Percentiles rank a stretch among this genome's conserved stretches.
Conservation (phyloP, 768 basidiomycete species). For the Inosperma sp. region DNA sequence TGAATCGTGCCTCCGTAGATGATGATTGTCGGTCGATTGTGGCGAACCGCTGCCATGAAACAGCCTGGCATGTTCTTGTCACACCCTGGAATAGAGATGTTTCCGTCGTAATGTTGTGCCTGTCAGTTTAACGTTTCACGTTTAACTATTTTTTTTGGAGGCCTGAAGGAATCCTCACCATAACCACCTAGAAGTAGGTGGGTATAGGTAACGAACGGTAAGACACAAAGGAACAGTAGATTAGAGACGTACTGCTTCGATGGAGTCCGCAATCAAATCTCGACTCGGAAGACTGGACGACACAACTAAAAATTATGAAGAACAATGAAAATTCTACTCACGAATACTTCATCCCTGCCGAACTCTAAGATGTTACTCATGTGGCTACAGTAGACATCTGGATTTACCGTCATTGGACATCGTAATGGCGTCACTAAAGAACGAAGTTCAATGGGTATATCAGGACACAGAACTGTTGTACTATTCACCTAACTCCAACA, state of each 20-base stretch:
- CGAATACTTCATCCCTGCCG: slow-evolving; percentile 82
- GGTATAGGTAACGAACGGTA: background rate
- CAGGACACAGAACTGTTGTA: background rate
- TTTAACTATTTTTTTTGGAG: background rate
- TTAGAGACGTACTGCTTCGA: too few species aligned
- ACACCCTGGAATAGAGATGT: slow-evolving; percentile 83
- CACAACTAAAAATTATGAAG: too few species aligned
- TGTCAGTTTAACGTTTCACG: slow-evolving; percentile 21
- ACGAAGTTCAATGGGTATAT: background rate
- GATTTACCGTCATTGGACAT: slow-evolving; percentile 82
- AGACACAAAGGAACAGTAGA: slow-evolving; percentile 35
- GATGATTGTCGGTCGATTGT: slow-evolving; percentile 85
- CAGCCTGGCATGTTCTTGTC: slow-evolving; percentile 94
- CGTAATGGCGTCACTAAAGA: slow-evolving; percentile 69
- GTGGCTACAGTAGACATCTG: background rate
- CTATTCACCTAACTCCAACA: slow-evolving; percentile 68
- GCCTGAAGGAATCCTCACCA: slow-evolving; percentile 35
- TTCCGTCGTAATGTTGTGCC: slow-evolving; percentile 88
- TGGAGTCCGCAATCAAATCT: slow-evolving; percentile 86
- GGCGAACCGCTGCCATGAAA: slow-evolving; percentile 78
- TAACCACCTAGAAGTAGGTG: slow-evolving; percentile 46
- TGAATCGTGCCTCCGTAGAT: slow-evolving; percentile 86
- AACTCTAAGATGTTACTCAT: background rate
- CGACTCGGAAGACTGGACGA: slow-evolving; percentile 67
- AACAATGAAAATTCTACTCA: too few species aligned